Evolutionary conservation across 2,329 filamentous ascomycete genomes (phyloP).

Genomic region (Pseudogymnoascus sp.): DNA sequence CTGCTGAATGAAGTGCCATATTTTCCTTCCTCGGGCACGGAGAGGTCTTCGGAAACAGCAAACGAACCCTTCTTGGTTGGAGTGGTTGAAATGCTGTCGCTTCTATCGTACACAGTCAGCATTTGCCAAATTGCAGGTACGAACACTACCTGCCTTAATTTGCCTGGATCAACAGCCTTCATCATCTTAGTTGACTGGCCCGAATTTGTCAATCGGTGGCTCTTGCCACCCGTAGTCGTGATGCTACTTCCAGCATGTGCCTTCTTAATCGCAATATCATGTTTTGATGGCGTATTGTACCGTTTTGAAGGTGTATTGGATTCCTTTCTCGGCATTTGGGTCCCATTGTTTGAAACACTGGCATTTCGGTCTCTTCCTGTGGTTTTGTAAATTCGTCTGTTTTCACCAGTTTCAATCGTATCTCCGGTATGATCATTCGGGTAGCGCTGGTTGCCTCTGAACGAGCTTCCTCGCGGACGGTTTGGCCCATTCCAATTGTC

Average conservation of each 20-base stretch:
- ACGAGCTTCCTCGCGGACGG: neutral
- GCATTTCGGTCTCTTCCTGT: neutral
- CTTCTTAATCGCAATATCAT: neutral
- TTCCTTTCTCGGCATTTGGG: neutral
- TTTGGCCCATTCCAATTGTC: neutral
- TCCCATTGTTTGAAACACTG: neutral
- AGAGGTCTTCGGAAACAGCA: neutral
- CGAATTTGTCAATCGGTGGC: neutral
- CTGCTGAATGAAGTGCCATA: neutral
- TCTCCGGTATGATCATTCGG: neutral
- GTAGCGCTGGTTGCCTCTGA: neutral
- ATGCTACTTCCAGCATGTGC: neutral
- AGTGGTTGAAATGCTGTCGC: neutral
- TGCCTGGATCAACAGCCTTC: neutral
- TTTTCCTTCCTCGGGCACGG: neutral
- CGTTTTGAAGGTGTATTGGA: neutral
- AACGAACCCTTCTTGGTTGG: neutral
- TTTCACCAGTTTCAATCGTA: neutral
- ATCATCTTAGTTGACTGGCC: neutral
- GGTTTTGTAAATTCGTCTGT: neutral
- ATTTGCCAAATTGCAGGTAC: neutral
- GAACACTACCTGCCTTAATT: neutral
- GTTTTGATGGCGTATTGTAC: neutral
- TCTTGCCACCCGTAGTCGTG: neutral
- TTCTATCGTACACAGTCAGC: neutral